These are phyloP conservation scores for Amborella trichopoda DNA, from an alignment of 164 flowering plant species.

Conservation along the genomic window DNA sequence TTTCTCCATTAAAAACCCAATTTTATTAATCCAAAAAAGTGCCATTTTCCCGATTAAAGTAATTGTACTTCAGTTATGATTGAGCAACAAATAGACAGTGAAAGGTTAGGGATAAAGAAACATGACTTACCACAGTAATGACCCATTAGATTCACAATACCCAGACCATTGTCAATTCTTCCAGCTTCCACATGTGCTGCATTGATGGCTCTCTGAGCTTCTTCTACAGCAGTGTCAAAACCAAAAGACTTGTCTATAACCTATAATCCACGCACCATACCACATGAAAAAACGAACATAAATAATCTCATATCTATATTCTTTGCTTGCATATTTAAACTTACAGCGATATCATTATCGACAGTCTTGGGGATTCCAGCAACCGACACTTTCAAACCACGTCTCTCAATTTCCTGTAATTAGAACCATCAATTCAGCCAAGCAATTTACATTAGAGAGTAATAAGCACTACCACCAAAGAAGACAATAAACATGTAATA, in stretches of 20 bases:
- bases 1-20: no score
- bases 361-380: slow-evolving; percentile 94
- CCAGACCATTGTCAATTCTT: slow-evolving; percentile 82
- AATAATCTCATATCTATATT: no score
- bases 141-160: slow-evolving; percentile 94
- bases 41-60: no score
- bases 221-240: slow-evolving; percentile 95
- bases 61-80: no score
- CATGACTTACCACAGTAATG: slow-evolving; percentile 68
- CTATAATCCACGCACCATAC: slow-evolving; percentile 20
- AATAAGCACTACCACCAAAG: no score
- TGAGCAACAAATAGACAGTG: no score
- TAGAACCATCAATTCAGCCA: not conserved
- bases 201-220: slow-evolving; percentile 95
- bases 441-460: not conserved
- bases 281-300: no score
- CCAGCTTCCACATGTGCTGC: slow-evolving; percentile 95
- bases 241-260: slow-evolving; percentile 94
- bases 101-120: no score
- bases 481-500: no score
- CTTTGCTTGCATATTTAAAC: no score
- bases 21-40: no score
- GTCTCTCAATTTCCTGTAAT: slow-evolving; percentile 69
- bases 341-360: slow-evolving; percentile 94
- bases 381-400: slow-evolving; percentile 82